Evolutionary conservation across 176 grass and related monocot genomes (phyloP), one percentile per base, ranked within the genome.

Genomic region (Avena insularis): DNA sequence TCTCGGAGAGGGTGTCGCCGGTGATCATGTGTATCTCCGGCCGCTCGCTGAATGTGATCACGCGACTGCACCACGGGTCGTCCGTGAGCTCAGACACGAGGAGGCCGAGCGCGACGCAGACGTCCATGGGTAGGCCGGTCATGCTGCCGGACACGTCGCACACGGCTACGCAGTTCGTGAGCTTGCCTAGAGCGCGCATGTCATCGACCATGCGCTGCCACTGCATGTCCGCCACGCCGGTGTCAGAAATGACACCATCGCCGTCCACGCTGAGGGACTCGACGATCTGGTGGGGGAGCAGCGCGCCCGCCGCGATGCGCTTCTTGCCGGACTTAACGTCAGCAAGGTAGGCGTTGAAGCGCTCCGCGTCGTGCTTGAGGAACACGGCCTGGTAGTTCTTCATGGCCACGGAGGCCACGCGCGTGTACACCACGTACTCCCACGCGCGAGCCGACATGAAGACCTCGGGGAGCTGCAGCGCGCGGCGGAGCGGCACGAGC

Each of bases 61-160:
- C 86, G 12, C 79, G 64, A 46, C 94, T 90, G 36, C 85, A 86
- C 94, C 94, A 97, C 12, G 94, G 94, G 25, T 89, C 81, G n/a
- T 89, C 94, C 66, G 88, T 92, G 64, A 97, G 86, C 77, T 94
- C 94, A 1, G 92, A 92, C 14, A 97, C 78, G 73, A 97, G 94
- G 66, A 97, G 85, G n/a, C 92, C 94, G 0, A 97, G 90, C 5
- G 94, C 94, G 35, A 97, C 72, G 86, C 83, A 89, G 13, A 97
- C 88, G 27, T 94, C 88, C 92, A 97, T 92, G 74, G 94, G 92
- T 5, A 50, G 29, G 19, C 90, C 92, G 12, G 0, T 9, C 94
- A 97, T 97, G 84, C 94, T 97, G 29, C 88, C 86, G 3, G 92
- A 97, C 12, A 97, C 92, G 54, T 97, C 94, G 86, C 94, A 97